phyloP scores from a whole-genome alignment of 371 early-diverging fungal species.

The Coemansia sp. region DNA sequence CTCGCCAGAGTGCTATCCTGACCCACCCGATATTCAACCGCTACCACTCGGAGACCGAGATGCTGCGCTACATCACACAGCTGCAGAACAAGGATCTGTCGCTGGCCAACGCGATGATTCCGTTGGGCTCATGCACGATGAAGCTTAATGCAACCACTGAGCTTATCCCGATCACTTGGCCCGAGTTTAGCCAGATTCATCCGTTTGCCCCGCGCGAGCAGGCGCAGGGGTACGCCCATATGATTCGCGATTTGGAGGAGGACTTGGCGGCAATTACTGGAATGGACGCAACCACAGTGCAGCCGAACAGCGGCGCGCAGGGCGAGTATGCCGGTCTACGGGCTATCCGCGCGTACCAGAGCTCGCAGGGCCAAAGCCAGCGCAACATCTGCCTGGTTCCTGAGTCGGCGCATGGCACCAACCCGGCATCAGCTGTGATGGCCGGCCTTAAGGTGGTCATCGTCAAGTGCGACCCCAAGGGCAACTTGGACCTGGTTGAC shows the following conservation, averaged over 20 bases:
- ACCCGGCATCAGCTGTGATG: constrained; percentile 98
- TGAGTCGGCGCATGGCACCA: constrained; percentile 97
- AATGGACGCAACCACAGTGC: constrained; percentile 86
- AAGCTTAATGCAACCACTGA: constrained; percentile 97
- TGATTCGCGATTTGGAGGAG: constrained; percentile 81
- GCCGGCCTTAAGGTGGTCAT: constrained; percentile 91
- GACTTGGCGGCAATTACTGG: constrained; percentile 91
- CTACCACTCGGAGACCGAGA: constrained; percentile 97
- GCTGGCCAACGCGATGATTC: constrained; percentile 95
- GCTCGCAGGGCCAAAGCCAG: constrained; percentile 72
- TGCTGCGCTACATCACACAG: constrained; percentile 91
- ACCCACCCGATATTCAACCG: constrained; percentile 90
- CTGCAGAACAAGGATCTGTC: constrained; percentile 95
- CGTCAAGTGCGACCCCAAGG: constrained; percentile 85
- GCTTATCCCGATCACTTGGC: constrained; percentile 97
- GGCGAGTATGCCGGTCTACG: constrained; percentile 97
- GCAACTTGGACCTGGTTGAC: constrained; percentile 88
- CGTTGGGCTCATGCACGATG: constrained; percentile 98
- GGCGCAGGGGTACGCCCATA: constrained; percentile 82
- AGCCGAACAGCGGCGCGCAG: constrained; percentile 97
- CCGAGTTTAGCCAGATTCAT: constrained; percentile 91
- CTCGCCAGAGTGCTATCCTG: constrained; percentile 73
- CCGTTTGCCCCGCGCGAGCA: constrained; percentile 94
- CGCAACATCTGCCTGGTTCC: constrained; percentile 95
- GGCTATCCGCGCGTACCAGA: constrained; percentile 87